A percentile compares a stretch with the other conserved stretches of the same genome.
Evolutionary conservation across 352 stramenopile genomes (phyloP).

Genomic region (Globisporangium ultimum): DNA sequence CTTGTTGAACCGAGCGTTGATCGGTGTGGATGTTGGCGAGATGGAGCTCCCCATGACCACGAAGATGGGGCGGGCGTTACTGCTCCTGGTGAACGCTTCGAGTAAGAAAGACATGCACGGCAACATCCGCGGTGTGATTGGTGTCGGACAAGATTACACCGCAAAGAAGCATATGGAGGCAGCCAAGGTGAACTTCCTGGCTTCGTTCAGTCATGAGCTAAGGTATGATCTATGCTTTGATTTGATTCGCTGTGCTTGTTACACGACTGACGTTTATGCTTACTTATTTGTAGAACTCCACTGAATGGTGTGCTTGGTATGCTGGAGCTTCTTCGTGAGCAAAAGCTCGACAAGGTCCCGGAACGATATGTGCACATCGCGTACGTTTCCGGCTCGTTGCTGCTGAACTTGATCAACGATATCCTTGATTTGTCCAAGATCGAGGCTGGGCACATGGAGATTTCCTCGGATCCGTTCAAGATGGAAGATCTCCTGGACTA

Average conservation of each 20-base stretch:
- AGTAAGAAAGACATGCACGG: constrained; percentile 84
- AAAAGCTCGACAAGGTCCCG: constrained; percentile 53
- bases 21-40: constrained; percentile 64
- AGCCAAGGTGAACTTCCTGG: constrained; percentile 62
- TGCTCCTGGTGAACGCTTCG: constrained; percentile 62
- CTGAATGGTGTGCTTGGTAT: constrained; percentile 80
- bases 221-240: constrained; percentile 4
- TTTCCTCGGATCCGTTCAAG: constrained; percentile 73
- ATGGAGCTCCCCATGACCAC: constrained; percentile 74
- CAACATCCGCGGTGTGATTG: constrained; percentile 86
- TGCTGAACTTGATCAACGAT: constrained; percentile 81
- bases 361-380: constrained; percentile 72
- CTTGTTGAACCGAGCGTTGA: constrained; percentile 58
- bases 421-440: constrained; percentile 90
- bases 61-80: constrained; percentile 29
- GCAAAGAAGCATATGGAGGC: constrained; percentile 72
- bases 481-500: constrained; percentile 74
- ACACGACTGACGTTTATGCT: neutral
- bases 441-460: constrained; percentile 86
- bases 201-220: constrained; percentile 67
- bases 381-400: constrained; percentile 59
- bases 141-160: constrained; percentile 88
- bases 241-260: neutral
- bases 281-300: constrained; percentile 35
- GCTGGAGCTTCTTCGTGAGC: constrained; percentile 62